A percentile compares a stretch with the other conserved stretches of the same genome.
Evolutionary conservation across 805 yeast species (phyloP).

Genomic region (Millerozyma acaciae): DNA sequence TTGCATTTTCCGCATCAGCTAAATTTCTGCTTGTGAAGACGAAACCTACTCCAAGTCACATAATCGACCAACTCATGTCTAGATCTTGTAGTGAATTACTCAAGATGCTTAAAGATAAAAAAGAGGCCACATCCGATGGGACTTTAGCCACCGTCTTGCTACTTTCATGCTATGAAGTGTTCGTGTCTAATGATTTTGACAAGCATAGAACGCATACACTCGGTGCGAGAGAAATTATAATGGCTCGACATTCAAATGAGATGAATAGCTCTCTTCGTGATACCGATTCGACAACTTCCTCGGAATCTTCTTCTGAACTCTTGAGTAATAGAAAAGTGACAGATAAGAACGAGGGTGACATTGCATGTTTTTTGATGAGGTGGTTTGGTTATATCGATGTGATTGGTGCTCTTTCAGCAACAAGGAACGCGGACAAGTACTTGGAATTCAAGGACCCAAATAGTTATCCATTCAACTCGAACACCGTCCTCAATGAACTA

Average conservation of each 20-base stretch:
- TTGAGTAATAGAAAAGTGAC: background rate
- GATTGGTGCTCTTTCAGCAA: constrained; percentile 58
- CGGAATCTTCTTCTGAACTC: background rate
- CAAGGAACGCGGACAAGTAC: constrained; percentile 34
- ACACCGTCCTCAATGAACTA: constrained; percentile 16
- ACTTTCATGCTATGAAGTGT: constrained; percentile 53
- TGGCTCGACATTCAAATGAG: constrained; percentile 41
- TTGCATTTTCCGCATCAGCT: constrained; percentile 40
- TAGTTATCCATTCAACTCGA: constrained; percentile 19
- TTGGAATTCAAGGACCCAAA: constrained; percentile 11
- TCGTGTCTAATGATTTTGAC: constrained; percentile 40
- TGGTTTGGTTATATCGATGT: constrained; percentile 71
- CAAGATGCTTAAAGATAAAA: constrained; percentile 44
- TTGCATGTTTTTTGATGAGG: constrained; percentile 54
- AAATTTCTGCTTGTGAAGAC: constrained; percentile 22
- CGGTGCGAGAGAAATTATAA: constrained; percentile 64
- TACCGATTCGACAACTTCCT: constrained; percentile 1
- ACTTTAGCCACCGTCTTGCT: constrained; percentile 61
- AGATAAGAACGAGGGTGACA: constrained; percentile 34
- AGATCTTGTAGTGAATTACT: constrained; percentile 57
- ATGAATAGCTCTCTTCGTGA: constrained; percentile 2
- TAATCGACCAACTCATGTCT: constrained; percentile 51
- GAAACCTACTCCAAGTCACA: constrained; percentile 30
- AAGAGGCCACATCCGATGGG: constrained; percentile 58
- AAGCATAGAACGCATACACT: constrained; percentile 62